A percentile compares a stretch with the other conserved stretches of the same genome.
Evolutionary conservation across 768 basidiomycete genomes (phyloP).

Genomic region (Leccinum disarticulatum): DNA sequence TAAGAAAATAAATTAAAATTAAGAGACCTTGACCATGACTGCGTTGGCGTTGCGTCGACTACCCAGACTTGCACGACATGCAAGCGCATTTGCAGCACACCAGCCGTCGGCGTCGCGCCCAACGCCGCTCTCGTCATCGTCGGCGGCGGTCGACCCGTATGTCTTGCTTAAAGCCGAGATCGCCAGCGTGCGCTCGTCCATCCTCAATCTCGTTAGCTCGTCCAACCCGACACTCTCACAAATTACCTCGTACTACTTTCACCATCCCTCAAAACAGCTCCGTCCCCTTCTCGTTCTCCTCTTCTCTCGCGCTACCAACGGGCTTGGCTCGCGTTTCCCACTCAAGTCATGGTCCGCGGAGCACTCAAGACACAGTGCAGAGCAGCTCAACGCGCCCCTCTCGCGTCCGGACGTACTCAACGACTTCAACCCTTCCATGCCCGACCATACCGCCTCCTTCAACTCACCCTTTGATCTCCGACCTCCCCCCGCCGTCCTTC

Average conservation of each 20-base stretch:
- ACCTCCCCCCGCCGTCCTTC: constrained; percentile 31
- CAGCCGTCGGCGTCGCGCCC: constrained; percentile 10
- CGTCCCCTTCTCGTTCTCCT: constrained; percentile 88
- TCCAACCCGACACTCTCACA: constrained; percentile 86
- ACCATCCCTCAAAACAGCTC: constrained; percentile 86
- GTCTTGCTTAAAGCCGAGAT: constrained; percentile 73
- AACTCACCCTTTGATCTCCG: constrained; percentile 51
- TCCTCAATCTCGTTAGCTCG: constrained; percentile 79
- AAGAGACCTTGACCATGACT: constrained; percentile 23
- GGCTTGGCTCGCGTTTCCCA: constrained; percentile 68
- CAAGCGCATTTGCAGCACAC: constrained; percentile 40
- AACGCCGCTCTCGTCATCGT: constrained; percentile 19
- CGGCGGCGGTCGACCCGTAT: constrained; percentile 56
- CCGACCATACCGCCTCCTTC: constrained; percentile 73
- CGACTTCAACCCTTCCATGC: constrained; percentile 89
- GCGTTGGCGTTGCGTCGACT: constrained; percentile 14
- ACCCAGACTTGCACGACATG: constrained; percentile 16
- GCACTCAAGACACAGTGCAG: constrained; percentile 48
- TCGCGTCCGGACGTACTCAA: constrained; percentile 78
- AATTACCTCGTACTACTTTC: constrained; percentile 91
- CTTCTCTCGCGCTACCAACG: constrained; percentile 91
- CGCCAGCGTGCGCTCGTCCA: constrained; percentile 61
- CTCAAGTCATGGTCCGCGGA: constrained; percentile 63
- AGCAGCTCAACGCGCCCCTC: constrained; percentile 78
- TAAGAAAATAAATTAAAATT: constrained; percentile 12